Conservation (phyloP, 2,329 filamentous ascomycete genomes). For the Magnaporthiopsis rhizophila region DNA sequence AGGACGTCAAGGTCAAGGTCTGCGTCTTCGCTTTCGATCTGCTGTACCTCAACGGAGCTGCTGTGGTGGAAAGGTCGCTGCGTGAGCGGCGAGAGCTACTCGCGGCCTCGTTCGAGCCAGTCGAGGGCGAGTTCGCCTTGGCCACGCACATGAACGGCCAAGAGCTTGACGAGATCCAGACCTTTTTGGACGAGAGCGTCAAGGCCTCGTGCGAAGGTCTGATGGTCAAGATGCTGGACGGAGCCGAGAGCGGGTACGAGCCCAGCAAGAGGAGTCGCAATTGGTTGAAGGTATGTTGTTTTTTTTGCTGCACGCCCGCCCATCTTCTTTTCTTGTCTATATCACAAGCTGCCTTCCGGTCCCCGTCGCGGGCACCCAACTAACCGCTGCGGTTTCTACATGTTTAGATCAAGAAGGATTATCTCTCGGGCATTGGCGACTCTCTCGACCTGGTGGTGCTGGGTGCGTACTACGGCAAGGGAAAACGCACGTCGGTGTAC, state of each 20-base stretch:
- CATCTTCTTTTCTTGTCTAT: not conserved
- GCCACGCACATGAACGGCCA: conserved; percentile 81
- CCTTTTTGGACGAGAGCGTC: conserved; percentile 85
- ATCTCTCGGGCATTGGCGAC: conserved; percentile 87
- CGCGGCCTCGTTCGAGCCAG: conserved; percentile 60
- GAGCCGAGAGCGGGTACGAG: conserved; percentile 86
- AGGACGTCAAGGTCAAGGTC: conserved; percentile 93
- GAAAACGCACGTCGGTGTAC: conserved; percentile 92
- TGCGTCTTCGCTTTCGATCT: conserved; percentile 96
- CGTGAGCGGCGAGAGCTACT: conserved; percentile 76
- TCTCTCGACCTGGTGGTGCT: conserved; percentile 94
- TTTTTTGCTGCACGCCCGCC: not conserved
- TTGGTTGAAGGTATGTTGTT: conserved; percentile 74
- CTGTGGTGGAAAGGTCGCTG: conserved; percentile 79
- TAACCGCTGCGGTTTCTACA: too few species aligned
- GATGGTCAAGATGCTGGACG: conserved; percentile 99
- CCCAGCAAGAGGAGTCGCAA: conserved; percentile 94
- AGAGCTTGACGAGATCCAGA: conserved; percentile 89
- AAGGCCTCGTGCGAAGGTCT: conserved; percentile 94
- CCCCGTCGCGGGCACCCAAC: too few species aligned
- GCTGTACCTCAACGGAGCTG: conserved; percentile 84
- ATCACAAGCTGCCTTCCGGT: too few species aligned
- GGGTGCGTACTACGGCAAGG: conserved; percentile 87
- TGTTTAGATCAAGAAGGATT: conserved; percentile 87
- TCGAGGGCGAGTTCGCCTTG: conserved; percentile 87